A percentile compares a stretch with the other conserved stretches of the same genome.
phyloP scores from a whole-genome alignment of 768 basidiomycete genomes.

The Pisolithus tinctorius region DNA sequence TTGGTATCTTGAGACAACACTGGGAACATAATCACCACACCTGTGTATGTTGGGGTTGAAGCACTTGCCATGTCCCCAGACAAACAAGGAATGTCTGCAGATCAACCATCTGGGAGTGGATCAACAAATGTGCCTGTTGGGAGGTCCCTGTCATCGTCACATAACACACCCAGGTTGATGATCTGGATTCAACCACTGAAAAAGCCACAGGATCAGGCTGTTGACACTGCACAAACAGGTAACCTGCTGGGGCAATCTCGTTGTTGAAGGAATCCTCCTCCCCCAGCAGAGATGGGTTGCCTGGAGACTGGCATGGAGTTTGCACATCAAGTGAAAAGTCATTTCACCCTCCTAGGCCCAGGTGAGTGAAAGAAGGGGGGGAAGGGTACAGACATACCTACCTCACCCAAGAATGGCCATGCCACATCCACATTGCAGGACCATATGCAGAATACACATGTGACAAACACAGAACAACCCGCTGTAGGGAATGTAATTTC shows the following conservation, averaged over 20 bases:
- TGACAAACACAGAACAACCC: too few relatives aligned
- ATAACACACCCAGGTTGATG: too few relatives aligned
- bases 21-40: slow-evolving; percentile 18
- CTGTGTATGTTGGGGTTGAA: not conserved
- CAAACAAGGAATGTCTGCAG: not conserved
- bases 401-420: not conserved
- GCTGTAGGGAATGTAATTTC: too few relatives aligned
- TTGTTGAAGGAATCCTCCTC: too few relatives aligned
- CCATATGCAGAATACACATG: not conserved
- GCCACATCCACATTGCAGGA: not conserved
- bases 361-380: not conserved
- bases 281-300: not conserved
- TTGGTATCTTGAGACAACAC: slow-evolving; percentile 12
- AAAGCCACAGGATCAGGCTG: not conserved
- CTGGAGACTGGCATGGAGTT: too few relatives aligned
- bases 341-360: slow-evolving; percentile 13
- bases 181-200: too few relatives aligned
- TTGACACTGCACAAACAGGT: not conserved
- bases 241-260: not conserved
- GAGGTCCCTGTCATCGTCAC: too few relatives aligned
- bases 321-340: not conserved
- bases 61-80: not conserved
- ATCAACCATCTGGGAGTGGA: not conserved
- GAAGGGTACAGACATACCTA: not conserved
- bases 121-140: too few relatives aligned